Base-by-base conservation (phyloP, 208 protist genomes). In the Lotmaria passim region DNA sequence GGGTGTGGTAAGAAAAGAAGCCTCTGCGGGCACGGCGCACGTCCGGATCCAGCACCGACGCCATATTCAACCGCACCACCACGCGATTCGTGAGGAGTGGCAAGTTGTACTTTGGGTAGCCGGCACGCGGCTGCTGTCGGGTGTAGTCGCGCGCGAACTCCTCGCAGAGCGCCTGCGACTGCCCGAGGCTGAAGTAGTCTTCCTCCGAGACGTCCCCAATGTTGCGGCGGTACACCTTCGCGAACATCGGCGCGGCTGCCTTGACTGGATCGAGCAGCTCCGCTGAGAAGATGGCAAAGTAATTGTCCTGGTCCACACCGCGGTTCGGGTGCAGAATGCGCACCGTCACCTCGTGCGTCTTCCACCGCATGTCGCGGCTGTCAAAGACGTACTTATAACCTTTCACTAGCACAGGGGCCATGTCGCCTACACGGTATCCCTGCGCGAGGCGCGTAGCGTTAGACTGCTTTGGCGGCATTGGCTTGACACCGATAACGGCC, bases 181-280 rank as follows among this genome's bases (percentile, higher is more conserved):
- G 76, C 3, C 73, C 83, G 43, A 85, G 79, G 52, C 78, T 76
- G 61, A 81, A 85, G 75, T 93, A 93, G 53, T 93, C 87, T n/a
- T 67, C 72, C 65, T 90, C 81, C 1, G 60, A 26, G 3, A 87
- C 82, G 46, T 78, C 53, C 4, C 10, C 63, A 46, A 93, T 74
- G 41, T 78, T 75, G 50, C 73, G 78, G 36, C 83, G 76, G 58
- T 85, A 93, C 56, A 93, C 62, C 67, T 79, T 82, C 3, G 81
- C 87, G 4, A 92, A 66, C 65, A 84, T 82, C 24, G 71, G 77
- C n/a, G 72, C 66, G 17, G 68, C 67, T 3, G 55, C 31, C 64
- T 73, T 64, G 21, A 52, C 36, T 0, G 31, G 43, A 34, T 69
- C 66, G 19, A 83, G 61, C 50, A 86, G 52, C 61, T 85, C 76